Conservation (phyloP, 2,329 filamentous ascomycete species). For the Allantophomopsis cytisporea region DNA sequence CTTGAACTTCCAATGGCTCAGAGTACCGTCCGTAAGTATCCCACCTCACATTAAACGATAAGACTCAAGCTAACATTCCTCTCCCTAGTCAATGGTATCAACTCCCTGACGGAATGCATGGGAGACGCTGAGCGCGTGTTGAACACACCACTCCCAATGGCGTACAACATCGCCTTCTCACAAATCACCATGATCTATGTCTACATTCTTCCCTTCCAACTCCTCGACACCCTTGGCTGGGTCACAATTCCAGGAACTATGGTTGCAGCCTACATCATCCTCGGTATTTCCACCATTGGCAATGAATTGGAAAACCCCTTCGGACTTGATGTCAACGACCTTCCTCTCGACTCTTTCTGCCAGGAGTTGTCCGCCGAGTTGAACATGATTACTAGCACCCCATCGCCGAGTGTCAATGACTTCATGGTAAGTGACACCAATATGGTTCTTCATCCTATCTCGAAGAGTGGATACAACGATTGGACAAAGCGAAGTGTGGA, state of each 20-base stretch:
- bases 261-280: constrained; percentile 66
- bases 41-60: constrained; percentile 19
- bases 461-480: constrained; percentile 23
- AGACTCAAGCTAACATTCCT: no score
- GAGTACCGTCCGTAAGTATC: background rate
- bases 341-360: constrained; percentile 66
- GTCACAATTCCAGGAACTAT: constrained; percentile 54
- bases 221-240: constrained; percentile 19
- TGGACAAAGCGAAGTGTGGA: constrained; percentile 29
- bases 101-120: constrained; percentile 57
- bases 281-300: constrained; percentile 63
- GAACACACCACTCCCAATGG: constrained; percentile 69
- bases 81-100: constrained; percentile 22
- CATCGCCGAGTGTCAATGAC: constrained; percentile 9
- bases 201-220: constrained; percentile 69
- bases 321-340: constrained; percentile 70
- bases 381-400: constrained; percentile 42
- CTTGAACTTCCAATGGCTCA: constrained; percentile 8
- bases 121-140: constrained; percentile 65
- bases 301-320: constrained; percentile 80
- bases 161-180: constrained; percentile 72
- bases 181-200: constrained; percentile 84
- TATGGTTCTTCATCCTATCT: constrained; percentile 20
- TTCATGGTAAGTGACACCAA: constrained; percentile 12
- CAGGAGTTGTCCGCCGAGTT: constrained; percentile 61